A percentile compares a stretch with the other conserved stretches of the same genome.
Conservation (phyloP, 2,329 filamentous ascomycete species). For the Fusarium metavorans region DNA sequence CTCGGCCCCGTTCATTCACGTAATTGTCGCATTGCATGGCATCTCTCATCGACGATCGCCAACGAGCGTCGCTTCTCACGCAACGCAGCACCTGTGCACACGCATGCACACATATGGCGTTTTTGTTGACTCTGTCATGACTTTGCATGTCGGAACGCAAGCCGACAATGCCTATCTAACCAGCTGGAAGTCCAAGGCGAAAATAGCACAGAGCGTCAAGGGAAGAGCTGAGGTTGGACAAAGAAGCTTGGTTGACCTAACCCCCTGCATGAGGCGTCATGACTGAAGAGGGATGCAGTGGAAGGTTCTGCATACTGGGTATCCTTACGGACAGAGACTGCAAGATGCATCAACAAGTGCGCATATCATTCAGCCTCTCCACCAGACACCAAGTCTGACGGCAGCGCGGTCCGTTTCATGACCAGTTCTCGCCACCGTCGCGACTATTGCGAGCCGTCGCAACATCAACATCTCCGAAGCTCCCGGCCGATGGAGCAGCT, state of each 20-base stretch:
- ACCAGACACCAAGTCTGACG: slow-evolving; percentile 9
- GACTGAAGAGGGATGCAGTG: background rate
- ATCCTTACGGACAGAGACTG: background rate
- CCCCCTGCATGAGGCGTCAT: slow-evolving; percentile 1
- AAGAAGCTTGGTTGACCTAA: background rate
- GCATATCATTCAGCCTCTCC: background rate
- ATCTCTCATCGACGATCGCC: slow-evolving; percentile 14
- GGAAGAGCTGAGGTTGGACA: background rate
- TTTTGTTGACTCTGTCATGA: background rate
- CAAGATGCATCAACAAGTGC: background rate
- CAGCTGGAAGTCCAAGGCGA: background rate
- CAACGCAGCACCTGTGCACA: background rate
- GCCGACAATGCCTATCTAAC: background rate
- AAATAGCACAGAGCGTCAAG: background rate
- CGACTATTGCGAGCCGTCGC: slow-evolving; percentile 4
- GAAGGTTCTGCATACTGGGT: background rate
- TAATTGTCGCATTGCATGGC: slow-evolving; percentile 20
- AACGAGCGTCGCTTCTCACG: background rate
- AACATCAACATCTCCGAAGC: slow-evolving; percentile 4
- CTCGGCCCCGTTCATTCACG: slow-evolving; percentile 14
- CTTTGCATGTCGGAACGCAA: slow-evolving; percentile 1
- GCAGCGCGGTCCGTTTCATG: slow-evolving; percentile 34
- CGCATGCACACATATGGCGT: background rate
- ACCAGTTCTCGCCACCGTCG: slow-evolving; percentile 13
- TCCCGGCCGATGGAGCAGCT: slow-evolving; percentile 1